Evolutionary conservation across 2,329 filamentous ascomycete genomes (phyloP), one percentile per base, ranked within the genome.

Genomic region (Cladophialophora exuberans): DNA sequence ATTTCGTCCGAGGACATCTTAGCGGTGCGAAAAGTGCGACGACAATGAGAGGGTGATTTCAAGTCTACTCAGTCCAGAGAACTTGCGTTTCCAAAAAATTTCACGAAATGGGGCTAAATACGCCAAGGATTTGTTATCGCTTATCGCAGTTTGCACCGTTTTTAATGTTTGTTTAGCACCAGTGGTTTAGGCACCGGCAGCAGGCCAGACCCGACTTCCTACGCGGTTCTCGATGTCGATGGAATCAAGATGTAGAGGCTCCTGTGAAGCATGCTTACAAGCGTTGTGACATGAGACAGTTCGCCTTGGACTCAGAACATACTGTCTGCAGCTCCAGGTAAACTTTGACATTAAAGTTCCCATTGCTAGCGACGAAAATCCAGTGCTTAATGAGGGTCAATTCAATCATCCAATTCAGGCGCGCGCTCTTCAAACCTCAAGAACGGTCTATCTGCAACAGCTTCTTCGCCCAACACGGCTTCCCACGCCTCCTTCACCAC

Each of bases 1-100:
- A 97, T 95, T 75, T 97, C 93, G 79, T 97, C 93, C 61, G 90
- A 95, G 55, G 89, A 85, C 89, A 94, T 95, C 9, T 22, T 55
- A 48, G 18, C 18, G 9, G 11, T 22, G 15, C 13, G 17, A 13
- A 38, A 17, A n/a, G 25, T 6, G 17, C 4, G 17, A 20, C 6
- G 22, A 44, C 30, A 23, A 6, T 9, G n/a, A 23, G 36, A 17
- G 35, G 15, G 52, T n/a, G 13, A 23, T 6, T 38, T n/a, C 20
- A 36, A 38, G n/a, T n/a, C 15, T 22, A 17, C 36, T 23, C 35
- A 23, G 33, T 25, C 10, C 18, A 49, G 11, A 49, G 45, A 42
- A 33, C 35, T 35, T 46, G 23, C n/a, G 13, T 15, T 43, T 18
- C 28, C 45, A 31, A 50, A 55, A 55, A 49, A 22, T 55, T 55